phyloP scores from a whole-genome alignment of 1,284 basidiomycete species.

The Cerrena zonata region DNA sequence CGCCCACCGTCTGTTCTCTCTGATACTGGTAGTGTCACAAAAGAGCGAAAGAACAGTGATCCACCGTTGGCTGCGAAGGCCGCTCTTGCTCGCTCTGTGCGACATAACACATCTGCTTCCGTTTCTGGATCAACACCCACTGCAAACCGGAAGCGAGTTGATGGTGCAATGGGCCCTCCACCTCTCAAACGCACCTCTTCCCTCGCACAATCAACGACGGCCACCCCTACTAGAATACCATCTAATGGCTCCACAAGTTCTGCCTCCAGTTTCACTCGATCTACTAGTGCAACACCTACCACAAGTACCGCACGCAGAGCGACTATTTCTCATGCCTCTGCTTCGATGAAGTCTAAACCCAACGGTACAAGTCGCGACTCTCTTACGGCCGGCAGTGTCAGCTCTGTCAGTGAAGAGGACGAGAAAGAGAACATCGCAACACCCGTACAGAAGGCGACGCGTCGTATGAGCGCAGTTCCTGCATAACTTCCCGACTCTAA shows the following conservation, averaged over 20 bases:
- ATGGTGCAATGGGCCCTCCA: slow-evolving; percentile 48
- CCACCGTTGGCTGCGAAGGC: slow-evolving; percentile 24
- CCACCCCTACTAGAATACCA: slow-evolving; percentile 24
- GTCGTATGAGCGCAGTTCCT: neutral
- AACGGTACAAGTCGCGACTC: slow-evolving; percentile 21
- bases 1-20: slow-evolving; percentile 55
- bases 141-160: slow-evolving; percentile 21
- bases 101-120: slow-evolving; percentile 33
- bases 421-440: slow-evolving; percentile 46
- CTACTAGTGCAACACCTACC: slow-evolving; percentile 14
- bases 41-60: slow-evolving; percentile 24
- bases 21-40: slow-evolving; percentile 40
- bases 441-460: slow-evolving; percentile 13
- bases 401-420: slow-evolving; percentile 31
- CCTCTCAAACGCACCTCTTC: slow-evolving; percentile 19
- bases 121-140: slow-evolving; percentile 17
- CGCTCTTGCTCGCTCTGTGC: slow-evolving; percentile 43
- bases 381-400: slow-evolving; percentile 23
- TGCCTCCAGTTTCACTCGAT: slow-evolving; percentile 4
- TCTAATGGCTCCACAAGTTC: slow-evolving; percentile 7
- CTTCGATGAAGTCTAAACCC: slow-evolving; percentile 17
- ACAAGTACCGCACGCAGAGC: slow-evolving; percentile 17
- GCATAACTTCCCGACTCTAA: neutral
- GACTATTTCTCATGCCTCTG: slow-evolving; percentile 26
- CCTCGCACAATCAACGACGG: slow-evolving; percentile 9